Evolutionary conservation across 768 basidiomycete genomes (phyloP), one percentile per base, ranked within the genome.

Genomic region (Punctularia strigosozonata): DNA sequence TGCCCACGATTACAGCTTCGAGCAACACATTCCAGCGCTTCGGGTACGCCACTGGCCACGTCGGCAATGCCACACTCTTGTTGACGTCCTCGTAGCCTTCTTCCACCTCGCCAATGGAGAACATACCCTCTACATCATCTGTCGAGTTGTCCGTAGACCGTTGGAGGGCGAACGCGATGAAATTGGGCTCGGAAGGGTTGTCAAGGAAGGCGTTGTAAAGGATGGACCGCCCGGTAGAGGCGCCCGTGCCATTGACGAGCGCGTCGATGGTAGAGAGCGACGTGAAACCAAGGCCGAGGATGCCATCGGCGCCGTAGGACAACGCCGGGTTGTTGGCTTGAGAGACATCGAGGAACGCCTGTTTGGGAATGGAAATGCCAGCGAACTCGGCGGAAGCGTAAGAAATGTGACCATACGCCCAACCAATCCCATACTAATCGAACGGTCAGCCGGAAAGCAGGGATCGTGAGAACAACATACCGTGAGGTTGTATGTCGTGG

Each of bases 271-370:
- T 70, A 3, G 88, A 90, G 30, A 90, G 71, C 14, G 73, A 71
- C 25, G 75, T 76, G 50, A 88, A 88, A 25, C 88, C 86, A 10
- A 88, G 68, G 7, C 87, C 85, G 25, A 75, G 54, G 50, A 90
- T 74, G 15, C 86, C 86, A 44, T 61, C 52, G 13, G 82, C 79
- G 15, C 80, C 82, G 49, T 80, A 85, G 3, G 65, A 64, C 19
- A 85, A 61, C 3, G 80, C 78, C 8, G 87, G 82, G 54, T 89
- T 87, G 36, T 70, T 54, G n/a, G 75, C 81, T 6, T 49, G 42
- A 7, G 70, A 65, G 8, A 70, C 77, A 43, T 81, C 80, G 39
- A 89, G 58, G 49, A 74, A 74, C 5, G 81, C 85, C 64, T 90
- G 87, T 2, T 63, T 62, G n/a, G 75, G 48, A 38, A 87, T 63